phyloP scores from a whole-genome alignment of 495 filamentous ascomycete species.

The Oidiodendron maius region DNA sequence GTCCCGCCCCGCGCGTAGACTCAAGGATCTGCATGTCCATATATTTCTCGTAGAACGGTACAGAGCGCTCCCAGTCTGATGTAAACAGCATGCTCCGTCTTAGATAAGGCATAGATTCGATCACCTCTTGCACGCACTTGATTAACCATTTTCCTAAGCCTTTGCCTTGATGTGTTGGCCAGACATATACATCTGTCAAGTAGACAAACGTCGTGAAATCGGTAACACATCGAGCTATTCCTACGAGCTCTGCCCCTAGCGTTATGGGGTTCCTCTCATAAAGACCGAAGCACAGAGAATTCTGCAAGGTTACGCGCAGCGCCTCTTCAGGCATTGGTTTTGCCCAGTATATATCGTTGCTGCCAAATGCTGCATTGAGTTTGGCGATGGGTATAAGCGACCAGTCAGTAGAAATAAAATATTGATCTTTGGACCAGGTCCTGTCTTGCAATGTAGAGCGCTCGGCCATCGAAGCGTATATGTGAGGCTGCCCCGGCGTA shows the following conservation, averaged over 20 bases:
- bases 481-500: no score
- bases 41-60: constrained; percentile 37
- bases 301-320: constrained; percentile 37
- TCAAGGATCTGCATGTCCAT: constrained; percentile 33
- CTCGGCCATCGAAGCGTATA: no score
- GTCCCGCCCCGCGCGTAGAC: neutral
- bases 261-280: constrained; percentile 29
- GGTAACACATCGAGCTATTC: constrained; percentile 57
- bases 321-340: constrained; percentile 25
- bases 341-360: constrained; percentile 51
- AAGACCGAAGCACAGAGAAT: constrained; percentile 48
- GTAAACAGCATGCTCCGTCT: constrained; percentile 49
- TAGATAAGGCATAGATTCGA: constrained; percentile 47
- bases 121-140: constrained; percentile 45
- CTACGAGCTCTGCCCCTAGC: constrained; percentile 28
- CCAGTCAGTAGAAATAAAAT: constrained; percentile 43
- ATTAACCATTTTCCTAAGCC: constrained; percentile 61
- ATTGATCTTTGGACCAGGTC: constrained; percentile 3
- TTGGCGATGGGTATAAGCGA: constrained; percentile 36
- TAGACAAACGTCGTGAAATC: constrained; percentile 60
- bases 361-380: constrained; percentile 41
- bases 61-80: constrained; percentile 12
- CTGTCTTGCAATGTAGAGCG: neutral
- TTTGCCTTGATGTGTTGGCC: constrained; percentile 43
- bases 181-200: constrained; percentile 61